Percentiles rank a stretch among this genome's conserved stretches.
Conservation (phyloP, 2,329 filamentous ascomycete species). For the Exophiala aquamarina region DNA sequence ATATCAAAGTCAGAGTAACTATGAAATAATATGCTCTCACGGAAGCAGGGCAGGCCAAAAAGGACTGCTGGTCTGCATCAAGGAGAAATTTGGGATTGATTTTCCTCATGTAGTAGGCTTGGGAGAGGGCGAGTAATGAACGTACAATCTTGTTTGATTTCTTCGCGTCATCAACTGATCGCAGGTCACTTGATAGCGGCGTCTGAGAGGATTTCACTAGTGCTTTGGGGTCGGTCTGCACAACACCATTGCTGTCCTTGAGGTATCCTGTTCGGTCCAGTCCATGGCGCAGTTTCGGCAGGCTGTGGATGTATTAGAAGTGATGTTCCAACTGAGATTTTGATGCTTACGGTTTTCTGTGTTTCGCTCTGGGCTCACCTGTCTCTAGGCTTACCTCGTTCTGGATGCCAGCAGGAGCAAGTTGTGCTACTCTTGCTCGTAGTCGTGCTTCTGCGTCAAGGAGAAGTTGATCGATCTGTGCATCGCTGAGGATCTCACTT, state of each 20-base stretch:
- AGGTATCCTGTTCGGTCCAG: conserved; percentile 19
- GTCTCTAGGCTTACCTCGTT: conserved; percentile 17
- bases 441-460: conserved; percentile 63
- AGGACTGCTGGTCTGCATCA: conserved; percentile 74
- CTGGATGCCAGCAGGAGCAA: conserved; percentile 25
- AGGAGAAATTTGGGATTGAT: conserved; percentile 65
- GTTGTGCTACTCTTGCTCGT: conserved; percentile 29
- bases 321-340: conserved; percentile 22
- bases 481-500: conserved; percentile 42
- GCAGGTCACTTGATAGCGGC: conserved; percentile 48
- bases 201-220: conserved; percentile 47
- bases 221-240: conserved; percentile 53
- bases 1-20: conserved; percentile 63
- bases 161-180: conserved; percentile 56
- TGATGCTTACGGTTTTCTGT: conserved; percentile 21
- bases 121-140: conserved; percentile 4
- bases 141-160: conserved; percentile 55
- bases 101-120: conserved; percentile 65
- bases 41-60: conserved; percentile 76
- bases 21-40: conserved; percentile 67
- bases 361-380: conserved; percentile 3
- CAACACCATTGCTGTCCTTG: conserved; percentile 52
- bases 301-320: conserved; percentile 9
- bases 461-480: conserved; percentile 64
- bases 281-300: conserved; percentile 25